Percentiles rank a stretch among this genome's conserved stretches.
Conservation (phyloP, 768 basidiomycete genomes). For the Tulasnella sp. region DNA sequence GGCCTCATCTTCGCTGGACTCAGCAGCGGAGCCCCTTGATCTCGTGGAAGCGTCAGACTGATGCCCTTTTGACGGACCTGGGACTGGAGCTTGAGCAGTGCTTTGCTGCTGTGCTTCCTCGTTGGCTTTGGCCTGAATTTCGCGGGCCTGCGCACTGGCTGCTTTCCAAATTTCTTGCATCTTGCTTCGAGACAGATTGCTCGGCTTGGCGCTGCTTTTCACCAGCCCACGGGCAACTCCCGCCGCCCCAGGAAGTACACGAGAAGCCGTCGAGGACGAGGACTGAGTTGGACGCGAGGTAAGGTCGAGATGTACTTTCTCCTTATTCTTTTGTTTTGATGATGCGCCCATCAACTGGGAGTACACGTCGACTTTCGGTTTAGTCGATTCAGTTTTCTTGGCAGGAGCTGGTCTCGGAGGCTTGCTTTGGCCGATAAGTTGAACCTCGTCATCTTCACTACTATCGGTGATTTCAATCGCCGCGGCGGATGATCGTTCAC, state of each 20-base stretch:
- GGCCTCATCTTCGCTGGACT: slow-evolving; percentile 44
- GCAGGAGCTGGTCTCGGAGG: slow-evolving; percentile 13
- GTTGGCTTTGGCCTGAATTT: slow-evolving; percentile 1
- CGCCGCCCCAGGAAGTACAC: not conserved
- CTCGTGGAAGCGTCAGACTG: slow-evolving; percentile 1
- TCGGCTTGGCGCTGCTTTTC: not conserved
- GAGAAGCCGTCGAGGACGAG: not conserved
- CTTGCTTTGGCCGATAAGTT: slow-evolving; percentile 47
- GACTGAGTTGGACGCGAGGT: not conserved
- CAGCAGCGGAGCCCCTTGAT: slow-evolving; percentile 16
- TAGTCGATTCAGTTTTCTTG: slow-evolving; percentile 23
- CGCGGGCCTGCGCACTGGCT: not conserved
- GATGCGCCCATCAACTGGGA: not conserved
- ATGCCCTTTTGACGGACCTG: not conserved
- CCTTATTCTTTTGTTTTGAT: not conserved
- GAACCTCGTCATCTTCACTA: slow-evolving; percentile 62
- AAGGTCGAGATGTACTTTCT: slow-evolving; percentile 2
- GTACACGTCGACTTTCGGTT: slow-evolving; percentile 7
- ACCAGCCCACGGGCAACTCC: not conserved
- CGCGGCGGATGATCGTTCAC: not conserved
- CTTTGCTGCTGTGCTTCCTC: not conserved
- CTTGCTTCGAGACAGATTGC: slow-evolving; percentile 10
- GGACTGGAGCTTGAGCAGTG: not conserved
- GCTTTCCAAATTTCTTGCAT: slow-evolving; percentile 26
- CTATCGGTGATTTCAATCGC: slow-evolving; percentile 37